A percentile compares a stretch with the other conserved stretches of the same genome.
Conservation (phyloP, 208 protist species). For the Willaertia magna region DNA sequence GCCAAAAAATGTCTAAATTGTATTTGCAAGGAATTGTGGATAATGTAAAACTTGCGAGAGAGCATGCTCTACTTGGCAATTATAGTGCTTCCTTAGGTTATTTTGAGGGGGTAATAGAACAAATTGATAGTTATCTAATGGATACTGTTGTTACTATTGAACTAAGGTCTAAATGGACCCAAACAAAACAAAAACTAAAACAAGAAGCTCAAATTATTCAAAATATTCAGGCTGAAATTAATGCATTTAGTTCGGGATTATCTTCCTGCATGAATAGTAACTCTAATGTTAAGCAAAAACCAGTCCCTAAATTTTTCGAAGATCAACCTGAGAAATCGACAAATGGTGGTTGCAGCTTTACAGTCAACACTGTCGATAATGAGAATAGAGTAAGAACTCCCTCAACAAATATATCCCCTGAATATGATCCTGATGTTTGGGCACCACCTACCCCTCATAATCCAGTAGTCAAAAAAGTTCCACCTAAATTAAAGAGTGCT, state of each 20-base stretch:
- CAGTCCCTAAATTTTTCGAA: neutral
- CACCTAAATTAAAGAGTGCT: neutral
- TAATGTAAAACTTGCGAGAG: neutral
- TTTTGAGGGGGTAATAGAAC: conserved; percentile 8
- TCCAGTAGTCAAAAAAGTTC: neutral
- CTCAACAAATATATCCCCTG: no score
- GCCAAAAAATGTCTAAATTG: neutral
- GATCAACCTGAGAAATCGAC: neutral
- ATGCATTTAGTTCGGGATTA: neutral
- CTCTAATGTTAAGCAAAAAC: neutral
- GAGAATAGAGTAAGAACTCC: no score
- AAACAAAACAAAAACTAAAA: neutral
- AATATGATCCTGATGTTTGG: neutral
- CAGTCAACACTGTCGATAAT: neutral
- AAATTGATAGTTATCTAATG: neutral
- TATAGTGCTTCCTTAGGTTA: conserved; percentile 18
- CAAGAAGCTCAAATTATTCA: neutral
- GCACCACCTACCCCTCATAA: neutral
- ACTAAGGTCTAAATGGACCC: neutral
- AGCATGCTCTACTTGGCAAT: conserved; percentile 21
- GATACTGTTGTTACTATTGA: neutral
- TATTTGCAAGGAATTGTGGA: conserved; percentile 3
- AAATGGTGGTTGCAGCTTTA: neutral
- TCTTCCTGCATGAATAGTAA: no score
- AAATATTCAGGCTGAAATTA: neutral